These are phyloP conservation scores for Phytopythium chamaehyphon DNA, from an alignment of 352 stramenopile genomes.

Conservation along the genomic window DNA sequence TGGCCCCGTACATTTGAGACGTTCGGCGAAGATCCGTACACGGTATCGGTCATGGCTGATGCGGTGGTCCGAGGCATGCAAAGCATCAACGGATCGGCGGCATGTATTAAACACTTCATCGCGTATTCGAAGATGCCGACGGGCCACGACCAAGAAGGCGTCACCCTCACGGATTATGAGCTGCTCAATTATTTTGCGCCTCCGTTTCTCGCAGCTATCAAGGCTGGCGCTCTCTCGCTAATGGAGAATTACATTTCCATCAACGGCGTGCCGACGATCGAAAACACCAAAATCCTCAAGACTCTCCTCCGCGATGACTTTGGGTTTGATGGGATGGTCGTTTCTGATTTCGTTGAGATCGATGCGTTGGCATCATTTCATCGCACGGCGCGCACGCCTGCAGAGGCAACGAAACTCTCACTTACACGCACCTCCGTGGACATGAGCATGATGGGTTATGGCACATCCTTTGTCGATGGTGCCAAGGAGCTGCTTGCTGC, in stretches of 20 bases:
- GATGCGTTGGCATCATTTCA: slow-evolving; percentile 68
- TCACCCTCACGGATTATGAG: slow-evolving; percentile 60
- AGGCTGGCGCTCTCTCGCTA: slow-evolving; percentile 68
- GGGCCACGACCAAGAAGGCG: slow-evolving; percentile 77
- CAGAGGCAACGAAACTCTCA: slow-evolving; percentile 52
- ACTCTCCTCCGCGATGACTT: slow-evolving; percentile 77
- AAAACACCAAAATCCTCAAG: slow-evolving; percentile 62
- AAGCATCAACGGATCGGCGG: slow-evolving; percentile 44
- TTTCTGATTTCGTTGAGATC: slow-evolving; percentile 91
- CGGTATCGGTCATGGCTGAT: slow-evolving; percentile 69
- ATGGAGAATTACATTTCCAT: slow-evolving; percentile 93
- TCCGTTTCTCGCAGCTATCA: slow-evolving; percentile 68
- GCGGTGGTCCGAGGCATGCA: slow-evolving; percentile 75
- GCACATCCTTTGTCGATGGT: slow-evolving; percentile 41
- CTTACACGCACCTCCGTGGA: slow-evolving; percentile 81
- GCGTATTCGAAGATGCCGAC: slow-evolving; percentile 68
- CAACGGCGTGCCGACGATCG: slow-evolving; percentile 85
- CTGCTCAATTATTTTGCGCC: slow-evolving; percentile 79
- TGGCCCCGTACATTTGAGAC: slow-evolving; percentile 90
- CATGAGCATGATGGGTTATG: slow-evolving; percentile 84
- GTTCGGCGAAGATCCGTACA: slow-evolving; percentile 86
- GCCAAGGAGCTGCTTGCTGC: slow-evolving; percentile 31
- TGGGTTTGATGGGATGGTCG: slow-evolving; percentile 76
- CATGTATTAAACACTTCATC: slow-evolving; percentile 87
- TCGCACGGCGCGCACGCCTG: slow-evolving; percentile 27